Evolutionary conservation across 257 asterid species (phyloP), one percentile per base, ranked within the genome.

Genomic region (Solanum acaule): DNA sequence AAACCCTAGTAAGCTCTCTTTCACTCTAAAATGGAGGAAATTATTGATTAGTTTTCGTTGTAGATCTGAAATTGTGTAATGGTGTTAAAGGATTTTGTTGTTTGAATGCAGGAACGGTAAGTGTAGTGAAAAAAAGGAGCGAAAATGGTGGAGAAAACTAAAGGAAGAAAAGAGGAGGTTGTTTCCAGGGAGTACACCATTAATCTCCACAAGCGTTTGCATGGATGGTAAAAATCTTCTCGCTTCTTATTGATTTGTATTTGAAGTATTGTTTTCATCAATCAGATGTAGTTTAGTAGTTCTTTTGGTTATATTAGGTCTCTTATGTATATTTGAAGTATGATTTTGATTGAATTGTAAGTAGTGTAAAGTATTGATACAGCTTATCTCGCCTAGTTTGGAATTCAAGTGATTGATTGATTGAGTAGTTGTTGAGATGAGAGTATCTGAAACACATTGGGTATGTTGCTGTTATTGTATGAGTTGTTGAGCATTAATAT

Each of bases 181-280:
- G 94, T 93, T 67, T 49, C 91, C 38, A 85, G 94, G 87, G 94
- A 93, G 88, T 93, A 92, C 90, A 93, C 94, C 85, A 78, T 93
- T 88, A 93, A 93, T 63, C 93, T 93, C 87, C 94, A 92, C 92
- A 93, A 92, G 89, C 91, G 94, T 82, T 23, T 93, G 49, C 95
- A 93, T 86, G 91, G 95, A 89, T 93, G 95, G 94, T 93, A 91
- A 10, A 91, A 18, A 14, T 2, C 34, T 59, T 35, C 22, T 84
- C 38, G n/a, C 13, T 22, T 34, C 31, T 31, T 34, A 31, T 31
- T 3, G 33, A 31, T 10, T 59, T 59, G 2, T 59, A 3, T 84
- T 4, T 25, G 5, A 76, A 76, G 33, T 23, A 23, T 0, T 37
- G 1, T 2, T 37, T 76, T 38, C 34, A 6, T 76, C 20, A 6